A percentile compares a stretch with the other conserved stretches of the same genome.
These are phyloP conservation scores for Berberis vulgaris DNA, from an alignment of 164 flowering plant species.

Conservation along the genomic window DNA sequence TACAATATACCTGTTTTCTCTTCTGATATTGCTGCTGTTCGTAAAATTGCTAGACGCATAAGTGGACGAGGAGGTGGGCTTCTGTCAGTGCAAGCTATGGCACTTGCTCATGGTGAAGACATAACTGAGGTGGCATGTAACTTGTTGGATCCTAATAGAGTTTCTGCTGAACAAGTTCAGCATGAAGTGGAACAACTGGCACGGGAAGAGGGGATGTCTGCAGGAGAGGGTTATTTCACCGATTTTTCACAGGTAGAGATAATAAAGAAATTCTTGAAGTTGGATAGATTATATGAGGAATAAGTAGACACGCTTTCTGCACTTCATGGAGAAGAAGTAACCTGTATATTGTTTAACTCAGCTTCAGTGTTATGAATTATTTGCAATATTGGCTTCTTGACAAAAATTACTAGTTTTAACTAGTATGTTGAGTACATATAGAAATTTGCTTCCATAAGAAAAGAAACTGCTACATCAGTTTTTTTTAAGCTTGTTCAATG, in stretches of 20 bases:
- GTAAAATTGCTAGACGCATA: constrained; percentile 51
- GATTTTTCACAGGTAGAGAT: constrained; percentile 50
- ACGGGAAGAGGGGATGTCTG: constrained; percentile 49
- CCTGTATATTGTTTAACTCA: too few relatives aligned
- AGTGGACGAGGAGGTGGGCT: constrained; percentile 77
- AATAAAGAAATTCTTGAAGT: constrained; percentile 36
- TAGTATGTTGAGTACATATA: too few relatives aligned
- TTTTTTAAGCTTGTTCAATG: too few relatives aligned
- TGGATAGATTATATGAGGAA: background rate
- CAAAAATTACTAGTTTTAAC: too few relatives aligned
- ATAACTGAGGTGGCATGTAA: constrained; percentile 67
- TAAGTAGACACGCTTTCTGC: background rate
- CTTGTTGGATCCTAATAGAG: constrained; percentile 48
- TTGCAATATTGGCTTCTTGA: too few relatives aligned
- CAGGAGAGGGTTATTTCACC: constrained; percentile 70
- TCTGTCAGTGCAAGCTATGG: constrained; percentile 68
- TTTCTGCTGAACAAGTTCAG: constrained; percentile 75
- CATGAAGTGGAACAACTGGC: constrained; percentile 50
- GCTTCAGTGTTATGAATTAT: too few relatives aligned
- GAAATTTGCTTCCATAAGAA: too few relatives aligned
- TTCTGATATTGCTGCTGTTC: constrained; percentile 33
- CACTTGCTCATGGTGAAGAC: constrained; percentile 59
- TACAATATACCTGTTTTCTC: constrained; percentile 66
- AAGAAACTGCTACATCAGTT: too few relatives aligned
- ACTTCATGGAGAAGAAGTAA: background rate